Base-by-base conservation (phyloP, 2,329 filamentous ascomycete genomes). In the Juglanconis oblonga region DNA sequence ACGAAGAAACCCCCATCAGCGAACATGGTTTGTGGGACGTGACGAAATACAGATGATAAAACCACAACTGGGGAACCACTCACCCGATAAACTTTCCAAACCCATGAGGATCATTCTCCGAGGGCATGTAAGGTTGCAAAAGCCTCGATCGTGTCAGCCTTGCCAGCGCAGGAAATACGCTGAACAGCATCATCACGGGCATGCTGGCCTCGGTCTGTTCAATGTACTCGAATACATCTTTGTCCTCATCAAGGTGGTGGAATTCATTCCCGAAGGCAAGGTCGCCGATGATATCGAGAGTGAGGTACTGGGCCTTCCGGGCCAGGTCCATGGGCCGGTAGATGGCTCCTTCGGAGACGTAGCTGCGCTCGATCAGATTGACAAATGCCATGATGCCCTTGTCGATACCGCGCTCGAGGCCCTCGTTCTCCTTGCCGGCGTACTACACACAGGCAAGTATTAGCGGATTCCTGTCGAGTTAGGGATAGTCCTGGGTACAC, bases 281-380 rank as follows among this genome's bases (percentile, higher is more conserved):
- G 3, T 76, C 73, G 31, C 76, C 80, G 62, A 86, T 82, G 44
- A 84, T 79, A 63, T 86, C 82, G 3, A 85, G 71, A 1, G 81
- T 83, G 50, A 84, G 77, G 70, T 76, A 84, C 57, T 82, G 79
- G 2, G 79, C 74, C 56, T 81, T 80, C 36, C 72, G 71, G 5
- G 78, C 79, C 50, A 85, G 66, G 63, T 86, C 80, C 65, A 82
- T 73, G 5, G 75, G 68, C 56, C 79, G 78, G 33, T 64, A 67
- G 0, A 66, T 62, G 8, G 57, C 62, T 24, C 64, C 64, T 29
- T 67, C 67, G 4, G 71, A 72, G 10, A 74, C 56, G 63, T 79
- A 80, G 38, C 67, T 68, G 31, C 64, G 67, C 59, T 77, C 74
- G 42, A 85, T 75, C 7, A 84, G 73, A 17, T 71, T 65, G 36